These are phyloP conservation scores for Aspergillus sp. DNA, from an alignment of 2,329 filamentous ascomycete genomes.

Conservation along the genomic window DNA sequence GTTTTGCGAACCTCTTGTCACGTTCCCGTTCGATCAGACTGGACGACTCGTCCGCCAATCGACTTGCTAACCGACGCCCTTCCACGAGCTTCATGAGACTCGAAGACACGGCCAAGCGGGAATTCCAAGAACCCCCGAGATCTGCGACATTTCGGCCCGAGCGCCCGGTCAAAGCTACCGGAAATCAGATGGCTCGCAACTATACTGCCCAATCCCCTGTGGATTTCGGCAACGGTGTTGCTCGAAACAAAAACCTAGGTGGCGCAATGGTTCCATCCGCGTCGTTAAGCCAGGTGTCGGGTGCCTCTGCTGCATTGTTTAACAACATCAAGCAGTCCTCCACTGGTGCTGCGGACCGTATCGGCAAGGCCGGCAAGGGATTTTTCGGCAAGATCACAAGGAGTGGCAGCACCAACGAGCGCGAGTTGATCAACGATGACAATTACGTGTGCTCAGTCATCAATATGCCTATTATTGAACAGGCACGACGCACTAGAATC, in stretches of 20 bases:
- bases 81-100: slow-evolving; percentile 35
- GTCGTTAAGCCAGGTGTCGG: slow-evolving; percentile 45
- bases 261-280: slow-evolving; percentile 37
- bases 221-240: slow-evolving; percentile 22
- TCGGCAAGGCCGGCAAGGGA: slow-evolving; percentile 69
- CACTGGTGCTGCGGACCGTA: slow-evolving; percentile 63
- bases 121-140: slow-evolving; percentile 45
- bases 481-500: slow-evolving; percentile 84
- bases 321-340: slow-evolving; percentile 67
- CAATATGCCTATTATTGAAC: slow-evolving; percentile 77
- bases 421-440: slow-evolving; percentile 68
- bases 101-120: slow-evolving; percentile 27
- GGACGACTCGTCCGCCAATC: slow-evolving; percentile 33
- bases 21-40: slow-evolving; percentile 40
- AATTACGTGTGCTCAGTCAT: slow-evolving; percentile 80
- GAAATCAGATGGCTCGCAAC: slow-evolving; percentile 58
- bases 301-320: slow-evolving; percentile 58
- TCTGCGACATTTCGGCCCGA: slow-evolving; percentile 62
- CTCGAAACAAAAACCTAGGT: slow-evolving; percentile 28
- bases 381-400: slow-evolving; percentile 72
- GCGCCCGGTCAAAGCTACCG: slow-evolving; percentile 61
- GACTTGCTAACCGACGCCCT: slow-evolving; percentile 28
- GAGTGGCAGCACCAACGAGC: slow-evolving; percentile 60
- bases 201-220: slow-evolving; percentile 63
- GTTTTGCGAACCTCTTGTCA: slow-evolving; percentile 39